Conservation (phyloP, 495 filamentous ascomycete species). For the Rhizodiscina lignyota region DNA sequence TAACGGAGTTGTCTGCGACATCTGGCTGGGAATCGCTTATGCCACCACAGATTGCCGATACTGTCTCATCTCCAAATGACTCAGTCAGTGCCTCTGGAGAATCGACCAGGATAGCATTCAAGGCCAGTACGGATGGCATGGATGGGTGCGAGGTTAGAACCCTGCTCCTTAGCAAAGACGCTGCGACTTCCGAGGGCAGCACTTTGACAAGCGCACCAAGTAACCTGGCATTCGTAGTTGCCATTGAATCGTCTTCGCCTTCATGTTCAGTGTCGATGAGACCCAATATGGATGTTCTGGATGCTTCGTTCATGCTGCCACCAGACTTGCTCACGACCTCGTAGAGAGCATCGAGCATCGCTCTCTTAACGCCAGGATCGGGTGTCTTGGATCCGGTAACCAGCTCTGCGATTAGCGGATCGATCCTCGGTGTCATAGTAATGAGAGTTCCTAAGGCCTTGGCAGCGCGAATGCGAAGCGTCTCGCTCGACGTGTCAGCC, state of each 20-base stretch:
- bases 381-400: slow-evolving; percentile 84
- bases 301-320: slow-evolving; percentile 80
- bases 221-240: slow-evolving; percentile 74
- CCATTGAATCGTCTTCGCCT: slow-evolving; percentile 56
- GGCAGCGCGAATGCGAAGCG: slow-evolving; percentile 75
- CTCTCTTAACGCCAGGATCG: slow-evolving; percentile 77
- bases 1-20: slow-evolving; percentile 74
- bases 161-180: slow-evolving; percentile 58
- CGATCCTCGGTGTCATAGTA: slow-evolving; percentile 86
- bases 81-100: slow-evolving; percentile 50
- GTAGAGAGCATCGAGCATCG: slow-evolving; percentile 93
- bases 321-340: slow-evolving; percentile 94
- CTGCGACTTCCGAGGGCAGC: slow-evolving; percentile 47
- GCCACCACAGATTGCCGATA: slow-evolving; percentile 61
- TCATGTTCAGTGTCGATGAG: slow-evolving; percentile 76
- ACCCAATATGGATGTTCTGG: slow-evolving; percentile 60
- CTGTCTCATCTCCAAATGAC: slow-evolving; percentile 49
- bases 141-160: slow-evolving; percentile 57
- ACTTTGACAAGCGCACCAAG: slow-evolving; percentile 80
- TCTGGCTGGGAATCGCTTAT: slow-evolving; percentile 62
- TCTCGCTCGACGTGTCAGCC: slow-evolving; percentile 82
- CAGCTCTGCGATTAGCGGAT: slow-evolving; percentile 78
- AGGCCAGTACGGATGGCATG: slow-evolving; percentile 53
- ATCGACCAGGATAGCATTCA: slow-evolving; percentile 79
- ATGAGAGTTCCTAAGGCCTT: slow-evolving; percentile 92